Conservation (phyloP, 371 early-diverging fungal species). For the Saksenaea oblongispora region DNA sequence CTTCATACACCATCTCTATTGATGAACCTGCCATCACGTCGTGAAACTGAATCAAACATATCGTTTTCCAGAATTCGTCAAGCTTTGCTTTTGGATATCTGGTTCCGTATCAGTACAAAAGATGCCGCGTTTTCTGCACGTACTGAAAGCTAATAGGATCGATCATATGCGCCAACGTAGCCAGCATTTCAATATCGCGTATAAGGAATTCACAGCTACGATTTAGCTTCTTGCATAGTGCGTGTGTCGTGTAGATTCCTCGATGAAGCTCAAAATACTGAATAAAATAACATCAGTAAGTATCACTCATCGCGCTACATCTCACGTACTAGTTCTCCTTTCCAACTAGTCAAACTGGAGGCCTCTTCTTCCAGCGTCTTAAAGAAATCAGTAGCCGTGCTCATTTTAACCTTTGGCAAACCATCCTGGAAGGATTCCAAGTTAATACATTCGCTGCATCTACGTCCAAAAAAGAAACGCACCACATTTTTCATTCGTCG, state of each 20-base stretch:
- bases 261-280: conserved; percentile 94
- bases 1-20: conserved; percentile 86
- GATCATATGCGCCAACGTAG: conserved; percentile 41
- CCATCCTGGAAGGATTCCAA: conserved; percentile 54
- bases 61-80: conserved; percentile 78
- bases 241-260: conserved; percentile 94
- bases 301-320: background rate
- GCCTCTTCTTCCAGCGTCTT: conserved; percentile 69
- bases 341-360: conserved; percentile 79
- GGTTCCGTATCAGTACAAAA: conserved; percentile 8
- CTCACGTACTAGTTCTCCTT: conserved; percentile 80
- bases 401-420: conserved; percentile 69
- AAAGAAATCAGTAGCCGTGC: conserved; percentile 78
- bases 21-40: conserved; percentile 90
- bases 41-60: conserved; percentile 78
- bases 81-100: conserved; percentile 74
- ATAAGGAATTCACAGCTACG: conserved; percentile 80
- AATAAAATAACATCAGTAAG: background rate
- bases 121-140: background rate
- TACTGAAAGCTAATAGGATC: conserved; percentile 25
- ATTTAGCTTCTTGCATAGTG: conserved; percentile 77
- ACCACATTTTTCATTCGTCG: conserved; percentile 69
- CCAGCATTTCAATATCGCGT: conserved; percentile 78
- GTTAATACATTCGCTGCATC: background rate
- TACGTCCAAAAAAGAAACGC: background rate